Evolutionary conservation across 768 basidiomycete genomes (phyloP).

Genomic region (Strobilomyces dryophilus): DNA sequence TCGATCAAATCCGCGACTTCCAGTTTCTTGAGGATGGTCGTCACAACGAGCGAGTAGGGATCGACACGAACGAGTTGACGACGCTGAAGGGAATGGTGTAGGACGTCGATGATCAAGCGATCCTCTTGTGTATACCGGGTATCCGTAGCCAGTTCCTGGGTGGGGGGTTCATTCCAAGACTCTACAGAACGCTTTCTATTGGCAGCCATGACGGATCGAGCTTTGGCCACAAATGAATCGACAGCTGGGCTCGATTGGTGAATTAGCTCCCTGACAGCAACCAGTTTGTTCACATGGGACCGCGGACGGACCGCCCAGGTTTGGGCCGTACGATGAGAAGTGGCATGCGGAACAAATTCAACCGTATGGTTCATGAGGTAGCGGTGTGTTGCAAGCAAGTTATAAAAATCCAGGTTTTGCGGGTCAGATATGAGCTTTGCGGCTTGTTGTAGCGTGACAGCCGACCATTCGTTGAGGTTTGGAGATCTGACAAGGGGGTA

Average conservation of each 20-base stretch:
- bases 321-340: conserved; percentile 44
- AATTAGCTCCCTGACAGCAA: conserved; percentile 47
- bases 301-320: conserved; percentile 62
- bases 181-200: conserved; percentile 29
- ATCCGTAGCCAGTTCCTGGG: conserved; percentile 25
- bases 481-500: conserved; percentile 45
- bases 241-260: conserved; percentile 38
- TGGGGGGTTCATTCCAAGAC: conserved; percentile 29
- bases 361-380: conserved; percentile 52
- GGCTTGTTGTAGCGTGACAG: conserved; percentile 52
- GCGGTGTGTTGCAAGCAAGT: conserved; percentile 54
- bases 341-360: conserved; percentile 49
- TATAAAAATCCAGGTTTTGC: conserved; percentile 27
- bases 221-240: conserved; percentile 49
- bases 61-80: conserved; percentile 51
- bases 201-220: conserved; percentile 36
- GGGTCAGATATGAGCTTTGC: conserved; percentile 40
- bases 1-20: conserved; percentile 33
- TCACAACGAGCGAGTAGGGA: conserved; percentile 52
- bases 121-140: conserved; percentile 51
- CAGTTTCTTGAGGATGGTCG: conserved; percentile 56
- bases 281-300: conserved; percentile 49
- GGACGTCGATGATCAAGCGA: conserved; percentile 52
- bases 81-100: conserved; percentile 49
- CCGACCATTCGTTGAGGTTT: conserved; percentile 50